Base-by-base conservation (phyloP, 2,329 filamentous ascomycete genomes). In the Emericellopsis atlantica region DNA sequence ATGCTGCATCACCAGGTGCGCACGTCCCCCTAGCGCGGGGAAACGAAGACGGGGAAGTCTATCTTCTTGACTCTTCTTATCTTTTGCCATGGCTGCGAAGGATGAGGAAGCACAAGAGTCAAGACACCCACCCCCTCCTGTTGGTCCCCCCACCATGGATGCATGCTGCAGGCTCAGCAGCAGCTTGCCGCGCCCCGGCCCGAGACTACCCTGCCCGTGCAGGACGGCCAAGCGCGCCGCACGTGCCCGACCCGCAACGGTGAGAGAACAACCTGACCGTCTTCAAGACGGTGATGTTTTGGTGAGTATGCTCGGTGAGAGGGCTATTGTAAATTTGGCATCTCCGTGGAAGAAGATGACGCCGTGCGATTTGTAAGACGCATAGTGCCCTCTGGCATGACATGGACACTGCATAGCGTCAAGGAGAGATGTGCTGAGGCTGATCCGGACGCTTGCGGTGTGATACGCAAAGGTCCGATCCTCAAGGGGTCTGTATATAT, bases 201-300 rank as follows among this genome's bases (percentile, higher is more conserved):
- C 22, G 9, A 43, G 16, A 14, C 36, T 37, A 6, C 43, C 40
- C 10, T 45, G 34, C 14, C 38, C 45, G 36, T 43, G 23, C 21
- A 47, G 26, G 10, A 44, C 37, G 1, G 51, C 49, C 3, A 51
- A 31, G 18, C 51, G 40, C 8, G 51, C 44, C 44, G 26, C 43
- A 44, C 16, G 51, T 51, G 5, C 51, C 51, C 4, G 51, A 54
- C 6, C 51, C 51, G 23, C 50, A 54, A 54, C 0, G 51, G 51
- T 1, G 51, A 53, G 4, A 49, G 50, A 16, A 54, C 51, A 4
- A 54, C 48, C 9, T 54, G 50, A 0, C 51, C 51, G 22, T 54
- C 50, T 2, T 51, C 51, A 54, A 54, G 12, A 54, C 38, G 1
- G 48, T 49, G 5, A 54, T 54, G 4, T 41, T 42, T 14, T 54